Percentiles rank a stretch among this genome's conserved stretches.
Evolutionary conservation across 2,329 filamentous ascomycete genomes (phyloP).

Genomic region (Fusarium bactridioides): DNA sequence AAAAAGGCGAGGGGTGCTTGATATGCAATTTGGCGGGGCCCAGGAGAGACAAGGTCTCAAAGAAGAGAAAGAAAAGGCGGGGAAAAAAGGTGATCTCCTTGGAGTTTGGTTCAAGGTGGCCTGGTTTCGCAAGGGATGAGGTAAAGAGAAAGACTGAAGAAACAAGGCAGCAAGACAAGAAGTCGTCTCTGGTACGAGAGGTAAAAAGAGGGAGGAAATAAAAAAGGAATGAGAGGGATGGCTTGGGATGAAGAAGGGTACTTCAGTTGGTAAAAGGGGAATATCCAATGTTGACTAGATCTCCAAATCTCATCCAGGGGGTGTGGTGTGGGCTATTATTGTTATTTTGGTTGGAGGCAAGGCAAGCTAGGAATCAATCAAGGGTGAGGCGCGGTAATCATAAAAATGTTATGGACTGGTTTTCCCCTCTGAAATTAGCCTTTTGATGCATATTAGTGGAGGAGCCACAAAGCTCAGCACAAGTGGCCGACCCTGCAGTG

Average conservation of each 20-base stretch:
- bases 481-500: neutral
- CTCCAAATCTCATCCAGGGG: slow-evolving; percentile 27
- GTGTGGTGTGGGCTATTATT: slow-evolving; percentile 21
- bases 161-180: slow-evolving; percentile 29
- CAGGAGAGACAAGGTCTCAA: slow-evolving; percentile 35
- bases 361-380: neutral
- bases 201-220: slow-evolving; percentile 15
- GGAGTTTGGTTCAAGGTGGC: slow-evolving; percentile 12
- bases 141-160: slow-evolving; percentile 35
- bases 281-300: slow-evolving; percentile 23
- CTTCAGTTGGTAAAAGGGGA: slow-evolving; percentile 31
- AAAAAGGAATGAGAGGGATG: slow-evolving; percentile 14
- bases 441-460: slow-evolving; percentile 31
- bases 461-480: neutral
- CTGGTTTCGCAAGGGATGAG: slow-evolving; percentile 31
- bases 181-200: slow-evolving; percentile 31
- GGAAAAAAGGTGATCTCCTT: slow-evolving; percentile 20
- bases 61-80: slow-evolving; percentile 45
- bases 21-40: slow-evolving; percentile 50
- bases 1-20: slow-evolving; percentile 41
- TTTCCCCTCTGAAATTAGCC: slow-evolving; percentile 42
- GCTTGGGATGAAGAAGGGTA: slow-evolving; percentile 22
- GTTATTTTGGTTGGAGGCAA: slow-evolving; percentile 12
- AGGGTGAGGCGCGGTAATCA: slow-evolving; percentile 45
- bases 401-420: slow-evolving; percentile 39